A percentile compares a stretch with the other conserved stretches of the same genome.
Conservation (phyloP, 2,329 filamentous ascomycete genomes). For the Alternaria metachromatica region DNA sequence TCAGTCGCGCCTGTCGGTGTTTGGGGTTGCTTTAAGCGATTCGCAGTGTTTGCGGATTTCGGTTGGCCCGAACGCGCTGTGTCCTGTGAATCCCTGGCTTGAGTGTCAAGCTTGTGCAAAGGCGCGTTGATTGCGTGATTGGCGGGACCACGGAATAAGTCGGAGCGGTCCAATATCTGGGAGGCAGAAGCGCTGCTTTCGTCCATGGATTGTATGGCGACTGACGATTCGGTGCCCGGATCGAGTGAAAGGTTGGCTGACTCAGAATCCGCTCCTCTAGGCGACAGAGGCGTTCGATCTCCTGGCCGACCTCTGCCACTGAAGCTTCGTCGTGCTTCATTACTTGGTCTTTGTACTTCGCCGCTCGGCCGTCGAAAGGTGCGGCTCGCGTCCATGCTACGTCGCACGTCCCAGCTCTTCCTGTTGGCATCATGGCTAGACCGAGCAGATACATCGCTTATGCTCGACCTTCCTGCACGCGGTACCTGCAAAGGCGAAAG, state of each 20-base stretch:
- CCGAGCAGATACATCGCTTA: constrained; percentile 53
- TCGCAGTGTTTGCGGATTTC: constrained; percentile 18
- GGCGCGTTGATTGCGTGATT: constrained; percentile 50
- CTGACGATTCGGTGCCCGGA: constrained; percentile 75
- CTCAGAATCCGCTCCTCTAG: constrained; percentile 68
- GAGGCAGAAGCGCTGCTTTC: constrained; percentile 83
- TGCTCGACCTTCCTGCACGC: constrained; percentile 43
- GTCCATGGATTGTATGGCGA: constrained; percentile 67
- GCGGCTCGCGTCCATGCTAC: constrained; percentile 53
- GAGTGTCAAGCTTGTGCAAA: constrained; percentile 28
- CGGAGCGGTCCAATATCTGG: constrained; percentile 85
- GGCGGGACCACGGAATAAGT: constrained; percentile 84
- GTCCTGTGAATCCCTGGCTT: constrained; percentile 45
- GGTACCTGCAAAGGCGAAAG: constrained; percentile 50
- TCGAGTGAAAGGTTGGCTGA: constrained; percentile 78
- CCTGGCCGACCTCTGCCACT: constrained; percentile 61
- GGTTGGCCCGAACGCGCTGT: constrained; percentile 42
- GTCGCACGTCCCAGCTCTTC: constrained; percentile 51
- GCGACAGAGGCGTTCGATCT: constrained; percentile 57
- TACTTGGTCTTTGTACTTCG: constrained; percentile 40
- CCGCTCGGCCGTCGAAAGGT: constrained; percentile 57
- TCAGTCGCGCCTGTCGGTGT: constrained; percentile 23
- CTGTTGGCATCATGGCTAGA: constrained; percentile 47
- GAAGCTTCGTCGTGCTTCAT: constrained; percentile 63
- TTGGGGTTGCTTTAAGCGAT: constrained; percentile 17